Evolutionary conservation across 495 filamentous ascomycete species (phyloP).

Genomic region (Beverwykella pulmonaria): DNA sequence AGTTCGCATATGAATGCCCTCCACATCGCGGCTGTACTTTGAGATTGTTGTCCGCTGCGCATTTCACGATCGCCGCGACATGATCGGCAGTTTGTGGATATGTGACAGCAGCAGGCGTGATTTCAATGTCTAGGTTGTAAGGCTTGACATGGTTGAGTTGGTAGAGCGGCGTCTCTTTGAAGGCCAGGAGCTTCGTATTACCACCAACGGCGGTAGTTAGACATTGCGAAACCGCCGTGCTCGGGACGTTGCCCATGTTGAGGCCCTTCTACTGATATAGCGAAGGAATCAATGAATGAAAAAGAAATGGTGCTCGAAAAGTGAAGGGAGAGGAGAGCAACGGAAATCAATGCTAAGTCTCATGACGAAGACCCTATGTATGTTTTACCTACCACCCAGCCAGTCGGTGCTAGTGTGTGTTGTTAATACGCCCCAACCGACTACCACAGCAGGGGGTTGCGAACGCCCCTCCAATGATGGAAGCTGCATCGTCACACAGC

Average conservation of each 20-base stretch:
- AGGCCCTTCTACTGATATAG: background rate
- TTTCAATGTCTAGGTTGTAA: constrained; percentile 37
- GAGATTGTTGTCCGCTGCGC: constrained; percentile 31
- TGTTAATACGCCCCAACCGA: too few relatives aligned
- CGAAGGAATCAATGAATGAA: background rate
- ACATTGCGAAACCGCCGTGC: constrained; percentile 27
- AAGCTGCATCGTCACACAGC: background rate
- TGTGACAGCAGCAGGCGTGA: constrained; percentile 35
- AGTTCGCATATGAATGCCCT: constrained; percentile 41
- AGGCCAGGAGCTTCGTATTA: constrained; percentile 25
- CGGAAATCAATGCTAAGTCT: background rate
- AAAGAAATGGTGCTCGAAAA: too few relatives aligned
- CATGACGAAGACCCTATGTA: too few relatives aligned
- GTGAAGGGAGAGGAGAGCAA: background rate
- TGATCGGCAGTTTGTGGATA: constrained; percentile 37
- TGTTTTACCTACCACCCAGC: too few relatives aligned
- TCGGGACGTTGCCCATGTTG: constrained; percentile 24
- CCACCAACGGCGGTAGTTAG: constrained; percentile 32
- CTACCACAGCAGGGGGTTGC: background rate
- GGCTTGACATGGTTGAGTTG: constrained; percentile 36
- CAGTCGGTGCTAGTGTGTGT: too few relatives aligned
- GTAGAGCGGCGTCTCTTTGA: constrained; percentile 20
- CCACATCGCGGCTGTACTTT: constrained; percentile 39
- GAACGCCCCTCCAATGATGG: background rate
- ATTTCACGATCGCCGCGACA: constrained; percentile 39